These are phyloP conservation scores for Eucalyptus urophylla DNA, from an alignment of 345 rosid genomes.

Conservation along the genomic window DNA sequence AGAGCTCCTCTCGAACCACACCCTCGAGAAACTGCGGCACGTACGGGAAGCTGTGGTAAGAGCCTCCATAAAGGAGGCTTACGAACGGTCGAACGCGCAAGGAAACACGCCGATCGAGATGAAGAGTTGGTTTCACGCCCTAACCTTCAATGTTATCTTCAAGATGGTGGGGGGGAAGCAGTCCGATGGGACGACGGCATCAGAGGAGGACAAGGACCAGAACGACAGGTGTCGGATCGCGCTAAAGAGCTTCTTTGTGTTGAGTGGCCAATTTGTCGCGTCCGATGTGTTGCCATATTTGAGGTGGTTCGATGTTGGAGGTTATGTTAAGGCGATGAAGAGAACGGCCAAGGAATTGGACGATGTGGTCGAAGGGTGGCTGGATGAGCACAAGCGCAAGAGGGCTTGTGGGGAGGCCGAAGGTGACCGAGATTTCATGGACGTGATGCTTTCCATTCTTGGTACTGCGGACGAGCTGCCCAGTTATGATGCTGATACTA, in stretches of 20 bases:
- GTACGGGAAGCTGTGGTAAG: conserved; percentile 19
- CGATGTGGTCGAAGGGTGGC: conserved; percentile 16
- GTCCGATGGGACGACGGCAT: not conserved
- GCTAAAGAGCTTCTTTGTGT: conserved; percentile 18
- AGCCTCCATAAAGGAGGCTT: conserved; percentile 17
- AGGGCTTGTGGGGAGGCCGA: not conserved
- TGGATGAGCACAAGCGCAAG: conserved; percentile 23
- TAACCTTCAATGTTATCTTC: conserved; percentile 3
- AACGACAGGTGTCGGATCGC: conserved; percentile 23
- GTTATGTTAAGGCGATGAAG: conserved; percentile 55
- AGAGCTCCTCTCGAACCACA: conserved; percentile 47
- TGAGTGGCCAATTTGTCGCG: conserved; percentile 32
- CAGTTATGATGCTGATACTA: conserved; percentile 22
- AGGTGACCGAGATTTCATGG: conserved; percentile 29
- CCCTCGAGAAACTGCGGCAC: conserved; percentile 38
- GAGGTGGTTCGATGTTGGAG: conserved; percentile 44
- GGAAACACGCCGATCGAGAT: conserved; percentile 5
- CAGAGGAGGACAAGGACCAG: conserved; percentile 1
- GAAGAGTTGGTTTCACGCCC: conserved; percentile 14
- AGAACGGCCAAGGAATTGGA: conserved; percentile 35
- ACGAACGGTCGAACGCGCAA: conserved; percentile 6
- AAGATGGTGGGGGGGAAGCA: conserved; percentile 7
- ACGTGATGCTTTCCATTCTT: conserved; percentile 34
- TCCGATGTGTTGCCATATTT: conserved; percentile 51
- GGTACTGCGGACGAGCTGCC: conserved; percentile 21